Evolutionary conservation across 108 stramenopile genomes (phyloP).

Genomic region (Nitzschia sp.): DNA sequence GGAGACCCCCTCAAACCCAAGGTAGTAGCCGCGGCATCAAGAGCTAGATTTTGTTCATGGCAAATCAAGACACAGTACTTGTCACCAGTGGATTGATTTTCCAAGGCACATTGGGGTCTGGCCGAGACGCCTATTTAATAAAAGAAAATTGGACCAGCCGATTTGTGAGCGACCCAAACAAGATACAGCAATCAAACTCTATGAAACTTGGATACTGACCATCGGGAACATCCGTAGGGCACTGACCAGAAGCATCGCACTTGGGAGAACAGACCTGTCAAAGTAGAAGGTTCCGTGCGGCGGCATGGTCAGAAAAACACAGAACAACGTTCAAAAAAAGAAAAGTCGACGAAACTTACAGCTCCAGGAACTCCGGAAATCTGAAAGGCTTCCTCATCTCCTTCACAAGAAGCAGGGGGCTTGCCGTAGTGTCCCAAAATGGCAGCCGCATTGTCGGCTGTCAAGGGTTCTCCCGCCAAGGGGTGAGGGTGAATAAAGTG

Average conservation of each 20-base stretch:
- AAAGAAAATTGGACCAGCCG: background rate
- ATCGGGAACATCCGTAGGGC: conserved; percentile 26
- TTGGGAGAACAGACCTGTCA: conserved; percentile 22
- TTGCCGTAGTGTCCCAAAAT: conserved; percentile 25
- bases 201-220: conserved; percentile 1
- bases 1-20: background rate
- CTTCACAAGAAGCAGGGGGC: conserved; percentile 13
- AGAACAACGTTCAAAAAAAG: background rate
- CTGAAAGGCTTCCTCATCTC: conserved; percentile 21
- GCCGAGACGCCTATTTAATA: conserved; percentile 9
- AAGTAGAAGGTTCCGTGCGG: background rate
- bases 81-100: conserved; percentile 25
- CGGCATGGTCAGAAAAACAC: background rate
- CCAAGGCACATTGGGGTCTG: conserved; percentile 18
- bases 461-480: background rate
- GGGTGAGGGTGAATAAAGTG: conserved; percentile 13
- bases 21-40: background rate
- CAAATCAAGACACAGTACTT: conserved; percentile 34
- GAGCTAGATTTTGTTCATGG: background rate
- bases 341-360: background rate
- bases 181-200: background rate
- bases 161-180: background rate
- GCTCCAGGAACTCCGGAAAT: conserved; percentile 26
- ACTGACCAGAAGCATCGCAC: conserved; percentile 8
- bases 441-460: background rate